Base-by-base conservation (phyloP, 768 basidiomycete species). In the Leccinum rimulosum region DNA sequence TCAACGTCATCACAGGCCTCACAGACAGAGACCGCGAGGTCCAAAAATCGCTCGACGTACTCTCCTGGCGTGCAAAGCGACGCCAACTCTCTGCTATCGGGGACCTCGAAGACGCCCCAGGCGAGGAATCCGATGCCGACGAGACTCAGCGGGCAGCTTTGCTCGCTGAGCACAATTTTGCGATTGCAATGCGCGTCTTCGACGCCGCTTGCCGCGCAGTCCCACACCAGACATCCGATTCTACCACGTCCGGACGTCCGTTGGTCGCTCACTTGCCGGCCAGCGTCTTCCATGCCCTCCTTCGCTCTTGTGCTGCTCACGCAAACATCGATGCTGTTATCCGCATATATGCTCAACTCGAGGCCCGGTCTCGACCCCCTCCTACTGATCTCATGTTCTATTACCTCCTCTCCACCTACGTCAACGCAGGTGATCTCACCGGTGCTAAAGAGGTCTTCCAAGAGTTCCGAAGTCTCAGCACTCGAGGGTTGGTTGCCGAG, bases 111-210 rank as follows among this genome's bases (percentile, higher is more conserved):
- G 54, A 55, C 8, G 47, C 15, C 4, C 53, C 43, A 4, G 38
- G 11, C 22, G 66, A 73, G 15, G 65, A 69, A 22, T 53, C 64
- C 3, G 56, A 62, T 15, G 55, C 48, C 7, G 64, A 70, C 48
- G 58, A 78, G 43, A 68, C 68, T 25, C 78, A 78, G 9, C 77
- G 82, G 43, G 72, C 71, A 0, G 60, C 71, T 2, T 79, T 92
- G 25, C 74, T 75, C 22, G 64, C 77, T 30, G 93, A 95, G 69
- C 82, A 84, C 65, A 92, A 89, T 61, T 86, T 93, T 60, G 68
- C 76, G 0, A 81, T 84, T 0, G 92, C 92, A 0, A 76, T 93
- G 75, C 80, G 83, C 15, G 74, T 95, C 15, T 95, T 95, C 71
- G 80, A 88, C 27, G 79, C 84, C 0, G 79, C 85, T 17, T 74